These are phyloP conservation scores for Amylostereum areolatum DNA, from an alignment of 1,284 basidiomycete genomes.

Conservation along the genomic window DNA sequence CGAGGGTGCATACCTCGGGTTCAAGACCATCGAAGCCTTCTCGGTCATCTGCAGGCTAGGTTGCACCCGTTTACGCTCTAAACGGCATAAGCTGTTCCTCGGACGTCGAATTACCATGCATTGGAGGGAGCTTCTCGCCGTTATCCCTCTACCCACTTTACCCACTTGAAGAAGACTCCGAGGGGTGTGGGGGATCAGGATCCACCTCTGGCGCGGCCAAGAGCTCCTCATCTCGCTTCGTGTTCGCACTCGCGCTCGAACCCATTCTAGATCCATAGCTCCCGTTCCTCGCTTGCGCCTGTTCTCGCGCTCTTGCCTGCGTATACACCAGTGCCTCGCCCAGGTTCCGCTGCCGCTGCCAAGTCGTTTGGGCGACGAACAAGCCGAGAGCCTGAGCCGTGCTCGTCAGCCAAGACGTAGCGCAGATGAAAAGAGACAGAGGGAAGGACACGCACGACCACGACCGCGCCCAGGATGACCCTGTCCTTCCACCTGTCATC, in stretches of 20 bases:
- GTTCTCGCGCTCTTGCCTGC: not conserved
- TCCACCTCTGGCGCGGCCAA: constrained; percentile 4
- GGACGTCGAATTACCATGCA: no score
- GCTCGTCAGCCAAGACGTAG: not conserved
- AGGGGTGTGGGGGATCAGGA: no score
- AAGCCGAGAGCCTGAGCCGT: constrained; percentile 6
- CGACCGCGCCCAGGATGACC: constrained; percentile 39
- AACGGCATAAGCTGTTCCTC: no score
- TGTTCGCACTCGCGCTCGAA: no score
- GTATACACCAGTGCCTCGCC: not conserved
- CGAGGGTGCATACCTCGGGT: no score
- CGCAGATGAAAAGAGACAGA: not conserved
- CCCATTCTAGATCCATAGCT: not conserved
- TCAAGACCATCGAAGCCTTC: no score
- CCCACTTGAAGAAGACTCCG: no score
- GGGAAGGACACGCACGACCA: constrained; percentile 33
- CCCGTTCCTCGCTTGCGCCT: not conserved
- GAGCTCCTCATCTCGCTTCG: constrained; percentile 6
- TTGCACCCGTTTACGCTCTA: no score
- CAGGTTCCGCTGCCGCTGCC: not conserved
- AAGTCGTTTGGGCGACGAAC: constrained; percentile 8
- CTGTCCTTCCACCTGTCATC: constrained; percentile 55
- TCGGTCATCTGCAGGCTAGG: no score
- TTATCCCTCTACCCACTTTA: no score
- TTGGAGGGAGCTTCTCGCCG: no score